These are phyloP conservation scores for Lactarius tabidus DNA, from an alignment of 768 basidiomycete genomes.

Conservation along the genomic window DNA sequence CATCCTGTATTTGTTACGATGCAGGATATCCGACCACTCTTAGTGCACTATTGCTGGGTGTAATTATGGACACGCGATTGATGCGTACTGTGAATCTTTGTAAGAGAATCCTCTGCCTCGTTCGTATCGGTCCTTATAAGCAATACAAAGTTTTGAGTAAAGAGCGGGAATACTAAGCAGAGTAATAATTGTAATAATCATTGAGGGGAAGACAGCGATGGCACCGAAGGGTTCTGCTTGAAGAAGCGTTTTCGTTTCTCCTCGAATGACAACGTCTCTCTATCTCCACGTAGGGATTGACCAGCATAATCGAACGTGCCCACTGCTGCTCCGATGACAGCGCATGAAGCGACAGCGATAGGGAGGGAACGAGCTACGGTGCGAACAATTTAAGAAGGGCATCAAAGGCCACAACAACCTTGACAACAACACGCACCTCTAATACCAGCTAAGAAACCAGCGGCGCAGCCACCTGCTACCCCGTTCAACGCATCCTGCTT, in stretches of 20 bases:
- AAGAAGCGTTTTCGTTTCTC: slow-evolving; percentile 79
- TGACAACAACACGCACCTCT: slow-evolving; percentile 52
- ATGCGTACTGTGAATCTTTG: not conserved
- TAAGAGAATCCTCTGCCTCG: not conserved
- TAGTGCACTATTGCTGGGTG: not conserved
- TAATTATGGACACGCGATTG: not conserved
- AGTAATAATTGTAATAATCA: slow-evolving; percentile 1
- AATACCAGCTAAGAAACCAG: slow-evolving; percentile 86
- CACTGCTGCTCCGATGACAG: slow-evolving; percentile 69
- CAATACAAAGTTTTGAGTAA: slow-evolving; percentile 5
- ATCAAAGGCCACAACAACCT: no score
- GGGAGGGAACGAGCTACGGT: slow-evolving; percentile 76
- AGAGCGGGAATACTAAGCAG: not conserved
- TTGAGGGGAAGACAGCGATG: slow-evolving; percentile 37
- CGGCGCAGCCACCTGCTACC: slow-evolving; percentile 85
- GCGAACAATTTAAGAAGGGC: slow-evolving; percentile 17
- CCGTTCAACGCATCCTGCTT: slow-evolving; percentile 79
- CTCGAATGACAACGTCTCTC: slow-evolving; percentile 46
- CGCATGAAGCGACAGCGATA: slow-evolving; percentile 74
- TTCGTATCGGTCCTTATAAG: not conserved
- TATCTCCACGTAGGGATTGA: slow-evolving; percentile 46
- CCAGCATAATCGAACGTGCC: slow-evolving; percentile 82
- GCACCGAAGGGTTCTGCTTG: slow-evolving; percentile 56
- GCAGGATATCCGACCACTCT: not conserved
- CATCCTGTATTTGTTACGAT: slow-evolving; percentile 3